phyloP scores from a whole-genome alignment of 139 green algal genomes.

The Chlorella sp. region DNA sequence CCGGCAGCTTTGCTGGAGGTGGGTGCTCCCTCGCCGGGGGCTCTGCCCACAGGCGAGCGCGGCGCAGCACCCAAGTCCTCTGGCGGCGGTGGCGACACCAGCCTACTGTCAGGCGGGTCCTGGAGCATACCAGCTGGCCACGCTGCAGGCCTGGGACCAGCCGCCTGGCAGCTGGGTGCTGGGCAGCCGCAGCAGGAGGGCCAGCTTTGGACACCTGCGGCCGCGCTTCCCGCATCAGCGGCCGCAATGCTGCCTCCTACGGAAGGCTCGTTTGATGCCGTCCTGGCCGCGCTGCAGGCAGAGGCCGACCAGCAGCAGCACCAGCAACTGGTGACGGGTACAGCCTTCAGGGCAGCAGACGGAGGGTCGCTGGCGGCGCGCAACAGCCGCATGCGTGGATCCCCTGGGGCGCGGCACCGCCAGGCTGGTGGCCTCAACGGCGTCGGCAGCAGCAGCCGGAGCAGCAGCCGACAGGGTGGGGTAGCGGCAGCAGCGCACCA shows the following conservation, averaged over 20 bases:
- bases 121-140: background rate
- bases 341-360: background rate
- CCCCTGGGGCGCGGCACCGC: background rate
- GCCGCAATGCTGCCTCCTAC: background rate
- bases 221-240: background rate
- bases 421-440: background rate
- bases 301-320: background rate
- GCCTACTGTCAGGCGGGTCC: background rate
- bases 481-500: background rate
- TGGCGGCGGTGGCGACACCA: background rate
- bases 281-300: constrained; percentile 7
- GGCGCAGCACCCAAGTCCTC: background rate
- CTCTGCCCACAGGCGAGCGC: background rate
- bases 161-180: background rate
- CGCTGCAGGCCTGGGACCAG: too few relatives aligned
- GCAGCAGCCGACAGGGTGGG: background rate
- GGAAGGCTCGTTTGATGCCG: background rate
- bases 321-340: background rate
- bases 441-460: background rate
- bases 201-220: background rate
- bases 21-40: background rate
- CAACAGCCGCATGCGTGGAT: background rate
- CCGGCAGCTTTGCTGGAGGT: background rate
- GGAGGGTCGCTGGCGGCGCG: background rate
- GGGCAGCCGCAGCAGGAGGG: background rate